Evolutionary conservation across 1,139 yeast genomes (phyloP).

Genomic region (Taphrina confusa): DNA sequence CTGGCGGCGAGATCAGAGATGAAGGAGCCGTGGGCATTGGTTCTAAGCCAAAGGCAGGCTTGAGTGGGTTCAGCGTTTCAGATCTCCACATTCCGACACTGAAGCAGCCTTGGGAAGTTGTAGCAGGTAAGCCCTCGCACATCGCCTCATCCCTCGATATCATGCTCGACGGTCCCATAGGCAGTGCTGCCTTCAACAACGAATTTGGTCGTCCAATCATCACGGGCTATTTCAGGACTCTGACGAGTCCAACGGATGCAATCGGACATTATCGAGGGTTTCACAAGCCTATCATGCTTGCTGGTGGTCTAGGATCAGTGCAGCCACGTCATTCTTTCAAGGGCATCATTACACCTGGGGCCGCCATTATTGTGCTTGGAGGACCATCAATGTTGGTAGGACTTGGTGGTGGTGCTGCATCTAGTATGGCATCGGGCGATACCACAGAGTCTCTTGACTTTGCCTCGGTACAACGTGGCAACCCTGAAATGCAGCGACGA

Average conservation of each 20-base stretch:
- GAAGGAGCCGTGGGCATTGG: conserved; percentile 99
- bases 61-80: conserved; percentile 88
- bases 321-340: conserved; percentile 91
- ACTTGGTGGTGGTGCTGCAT: conserved; percentile 99
- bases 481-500: conserved; percentile 98
- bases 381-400: conserved; percentile 99
- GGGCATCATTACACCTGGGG: conserved; percentile 87
- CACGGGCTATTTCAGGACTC: conserved; percentile 93
- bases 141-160: conserved; percentile 91
- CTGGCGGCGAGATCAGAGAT: conserved; percentile 99
- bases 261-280: conserved; percentile 82
- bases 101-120: conserved; percentile 91
- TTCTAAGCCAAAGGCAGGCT: conserved; percentile 93
- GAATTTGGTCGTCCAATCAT: conserved; percentile 99
- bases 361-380: conserved; percentile 89
- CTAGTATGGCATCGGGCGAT: conserved; percentile 91
- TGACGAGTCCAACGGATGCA: conserved; percentile 74
- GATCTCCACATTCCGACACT: conserved; percentile 84
- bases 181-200: conserved; percentile 97
- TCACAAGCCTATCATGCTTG: conserved; percentile 99
- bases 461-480: conserved; percentile 98
- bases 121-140: conserved; percentile 86
- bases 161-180: conserved; percentile 96
- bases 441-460: conserved; percentile 87
- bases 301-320: conserved; percentile 98